Evolutionary conservation across 257 asterid genomes (phyloP).

Genomic region (Solanum megistacrolobum): DNA sequence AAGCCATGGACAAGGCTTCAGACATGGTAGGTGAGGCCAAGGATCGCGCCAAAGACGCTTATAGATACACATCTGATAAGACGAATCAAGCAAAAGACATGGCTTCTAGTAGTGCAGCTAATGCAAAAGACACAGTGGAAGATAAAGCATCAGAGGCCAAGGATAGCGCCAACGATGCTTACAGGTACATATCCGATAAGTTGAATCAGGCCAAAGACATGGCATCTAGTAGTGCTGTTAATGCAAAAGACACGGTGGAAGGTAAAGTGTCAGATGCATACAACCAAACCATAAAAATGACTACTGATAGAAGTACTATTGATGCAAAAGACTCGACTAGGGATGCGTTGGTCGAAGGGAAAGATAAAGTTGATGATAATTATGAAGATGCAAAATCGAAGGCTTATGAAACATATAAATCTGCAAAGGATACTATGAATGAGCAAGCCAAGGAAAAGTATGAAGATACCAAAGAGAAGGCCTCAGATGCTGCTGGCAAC

Average conservation of each 20-base stretch:
- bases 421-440: constrained; percentile 26
- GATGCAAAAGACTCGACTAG: constrained; percentile 9
- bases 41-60: constrained; percentile 2
- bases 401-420: constrained; percentile 8
- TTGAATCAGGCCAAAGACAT: not conserved
- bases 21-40: constrained; percentile 9
- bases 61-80: not conserved
- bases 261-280: not conserved
- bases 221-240: too few relatives aligned
- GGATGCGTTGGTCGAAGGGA: not conserved
- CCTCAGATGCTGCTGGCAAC: constrained; percentile 35
- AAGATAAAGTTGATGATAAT: constrained; percentile 5
- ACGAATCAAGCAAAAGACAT: not conserved
- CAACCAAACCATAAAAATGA: constrained; percentile 19
- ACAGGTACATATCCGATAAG: not conserved
- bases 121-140: constrained; percentile 2
- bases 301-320: constrained; percentile 7
- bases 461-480: constrained; percentile 49
- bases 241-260: constrained; percentile 1
- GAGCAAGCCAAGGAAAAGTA: constrained; percentile 27
- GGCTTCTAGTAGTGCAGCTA: too few relatives aligned
- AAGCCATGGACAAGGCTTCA: constrained; percentile 18
- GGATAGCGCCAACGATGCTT: constrained; percentile 4
- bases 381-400: constrained; percentile 23
- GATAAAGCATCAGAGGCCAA: constrained; percentile 3